Evolutionary conservation across 148 eudicot genomes (phyloP).

Genomic region (Rhododendron mucronatum): DNA sequence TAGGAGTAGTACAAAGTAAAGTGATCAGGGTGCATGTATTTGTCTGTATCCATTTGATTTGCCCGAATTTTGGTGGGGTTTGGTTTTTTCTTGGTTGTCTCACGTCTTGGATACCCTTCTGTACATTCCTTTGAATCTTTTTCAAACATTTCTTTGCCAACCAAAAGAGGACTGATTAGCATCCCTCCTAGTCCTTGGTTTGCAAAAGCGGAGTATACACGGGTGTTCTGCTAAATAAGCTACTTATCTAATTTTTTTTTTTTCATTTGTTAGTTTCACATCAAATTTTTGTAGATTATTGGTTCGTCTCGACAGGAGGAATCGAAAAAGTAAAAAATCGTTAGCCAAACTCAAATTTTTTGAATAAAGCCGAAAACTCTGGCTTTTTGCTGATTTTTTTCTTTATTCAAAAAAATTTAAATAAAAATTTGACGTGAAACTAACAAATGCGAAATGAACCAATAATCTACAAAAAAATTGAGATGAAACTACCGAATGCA

Average conservation of each 20-base stretch:
- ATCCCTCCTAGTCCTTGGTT: neutral
- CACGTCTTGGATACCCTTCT: neutral
- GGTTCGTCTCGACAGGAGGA: too few species aligned
- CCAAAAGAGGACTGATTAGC: neutral
- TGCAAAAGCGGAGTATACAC: neutral
- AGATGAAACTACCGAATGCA: too few species aligned
- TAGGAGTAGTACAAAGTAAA: neutral
- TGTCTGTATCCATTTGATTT: neutral
- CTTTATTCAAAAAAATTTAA: too few species aligned
- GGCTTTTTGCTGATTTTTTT: too few species aligned
- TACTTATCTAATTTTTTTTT: too few species aligned
- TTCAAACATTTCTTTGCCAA: neutral
- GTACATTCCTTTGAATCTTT: neutral
- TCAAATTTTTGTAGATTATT: too few species aligned
- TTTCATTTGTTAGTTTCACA: neutral
- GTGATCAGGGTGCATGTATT: neutral
- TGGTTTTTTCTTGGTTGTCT: neutral
- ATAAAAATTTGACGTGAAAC: too few species aligned
- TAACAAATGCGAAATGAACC: too few species aligned
- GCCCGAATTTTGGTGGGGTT: neutral
- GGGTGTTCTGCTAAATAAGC: neutral
- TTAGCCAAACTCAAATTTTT: neutral
- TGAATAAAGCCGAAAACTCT: neutral
- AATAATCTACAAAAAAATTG: too few species aligned
- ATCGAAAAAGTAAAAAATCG: neutral